Evolutionary conservation across 306 rosid species (phyloP).

Genomic region (Quercus variabilis): DNA sequence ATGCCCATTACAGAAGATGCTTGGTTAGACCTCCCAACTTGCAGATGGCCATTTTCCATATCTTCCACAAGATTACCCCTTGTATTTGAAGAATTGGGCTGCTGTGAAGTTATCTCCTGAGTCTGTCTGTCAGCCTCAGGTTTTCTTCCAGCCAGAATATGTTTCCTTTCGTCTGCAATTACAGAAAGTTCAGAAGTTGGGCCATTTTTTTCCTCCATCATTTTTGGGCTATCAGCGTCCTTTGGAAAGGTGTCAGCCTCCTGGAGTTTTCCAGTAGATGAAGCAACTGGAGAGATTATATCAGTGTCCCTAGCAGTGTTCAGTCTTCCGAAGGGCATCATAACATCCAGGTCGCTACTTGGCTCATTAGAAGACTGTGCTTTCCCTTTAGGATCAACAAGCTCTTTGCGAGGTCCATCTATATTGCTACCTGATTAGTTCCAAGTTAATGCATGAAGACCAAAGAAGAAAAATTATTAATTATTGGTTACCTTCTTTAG

Average conservation of each 20-base stretch:
- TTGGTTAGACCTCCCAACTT: constrained; percentile 60
- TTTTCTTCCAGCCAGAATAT: constrained; percentile 32
- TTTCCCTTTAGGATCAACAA: constrained; percentile 68
- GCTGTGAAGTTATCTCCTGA: constrained; percentile 56
- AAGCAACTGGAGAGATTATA: constrained; percentile 39
- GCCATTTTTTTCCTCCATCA: constrained; percentile 49
- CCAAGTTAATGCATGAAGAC: constrained; percentile 21
- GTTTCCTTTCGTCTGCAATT: constrained; percentile 53
- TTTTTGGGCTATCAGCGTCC: constrained; percentile 57
- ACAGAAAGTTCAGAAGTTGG: constrained; percentile 40
- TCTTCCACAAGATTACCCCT: constrained; percentile 59
- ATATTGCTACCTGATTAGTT: constrained; percentile 34
- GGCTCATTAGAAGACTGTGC: constrained; percentile 60
- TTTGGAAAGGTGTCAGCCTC: constrained; percentile 58
- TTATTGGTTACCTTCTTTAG: constrained; percentile 67
- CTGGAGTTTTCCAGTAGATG: constrained; percentile 51
- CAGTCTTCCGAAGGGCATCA: constrained; percentile 59
- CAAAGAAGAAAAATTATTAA: background rate
- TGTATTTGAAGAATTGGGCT: constrained; percentile 47
- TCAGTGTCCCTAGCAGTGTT: constrained; percentile 58
- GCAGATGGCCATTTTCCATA: constrained; percentile 51
- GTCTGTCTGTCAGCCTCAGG: constrained; percentile 55
- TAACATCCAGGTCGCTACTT: constrained; percentile 47
- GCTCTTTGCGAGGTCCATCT: constrained; percentile 69
- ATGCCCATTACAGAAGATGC: constrained; percentile 42